Conservation (phyloP, 2,329 filamentous ascomycete genomes). For the Fusarium verrucosum region DNA sequence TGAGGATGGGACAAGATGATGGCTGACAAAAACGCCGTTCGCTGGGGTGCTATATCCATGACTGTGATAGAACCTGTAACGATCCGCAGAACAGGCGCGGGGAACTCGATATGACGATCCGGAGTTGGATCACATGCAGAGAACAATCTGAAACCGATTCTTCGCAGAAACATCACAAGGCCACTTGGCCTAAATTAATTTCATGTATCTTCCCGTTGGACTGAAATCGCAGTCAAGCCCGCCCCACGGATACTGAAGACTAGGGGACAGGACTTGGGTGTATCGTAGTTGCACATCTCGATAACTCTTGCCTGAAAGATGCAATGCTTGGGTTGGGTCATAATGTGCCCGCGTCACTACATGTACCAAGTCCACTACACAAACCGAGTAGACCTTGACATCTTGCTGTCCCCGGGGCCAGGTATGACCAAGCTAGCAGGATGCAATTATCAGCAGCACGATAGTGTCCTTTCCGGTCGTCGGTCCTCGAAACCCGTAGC, state of each 20-base stretch:
- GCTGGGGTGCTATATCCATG: slow-evolving; percentile 9
- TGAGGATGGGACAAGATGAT: slow-evolving; percentile 8
- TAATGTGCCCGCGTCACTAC: slow-evolving; percentile 30
- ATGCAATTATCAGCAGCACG: slow-evolving; percentile 30
- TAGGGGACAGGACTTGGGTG: slow-evolving; percentile 8
- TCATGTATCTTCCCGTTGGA: slow-evolving; percentile 37
- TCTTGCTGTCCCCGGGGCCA: slow-evolving; percentile 10
- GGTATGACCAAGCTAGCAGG: slow-evolving; percentile 37
- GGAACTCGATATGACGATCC: slow-evolving; percentile 26
- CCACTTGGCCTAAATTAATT: slow-evolving; percentile 35
- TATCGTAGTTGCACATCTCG: slow-evolving; percentile 34
- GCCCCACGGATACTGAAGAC: slow-evolving; percentile 8
- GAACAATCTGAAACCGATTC: slow-evolving; percentile 29
- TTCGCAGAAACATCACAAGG: slow-evolving; percentile 33
- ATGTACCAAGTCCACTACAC: slow-evolving; percentile 23
- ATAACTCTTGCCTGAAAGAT: slow-evolving; percentile 35
- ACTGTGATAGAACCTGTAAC: slow-evolving; percentile 23
- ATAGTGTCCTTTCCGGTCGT: slow-evolving; percentile 18
- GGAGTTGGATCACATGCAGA: slow-evolving; percentile 24
- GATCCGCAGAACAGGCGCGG: slow-evolving; percentile 23
- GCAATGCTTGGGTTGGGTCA: slow-evolving; percentile 34
- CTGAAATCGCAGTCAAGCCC: slow-evolving; percentile 31
- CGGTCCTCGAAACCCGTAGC: slow-evolving; percentile 21
- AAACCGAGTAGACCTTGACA: slow-evolving; percentile 8
- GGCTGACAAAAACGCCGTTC: slow-evolving; percentile 27